A percentile compares a stretch with the other conserved stretches of the same genome.
Evolutionary conservation across 495 filamentous ascomycete species (phyloP).

Genomic region (Aspergillus incahuasiensis): DNA sequence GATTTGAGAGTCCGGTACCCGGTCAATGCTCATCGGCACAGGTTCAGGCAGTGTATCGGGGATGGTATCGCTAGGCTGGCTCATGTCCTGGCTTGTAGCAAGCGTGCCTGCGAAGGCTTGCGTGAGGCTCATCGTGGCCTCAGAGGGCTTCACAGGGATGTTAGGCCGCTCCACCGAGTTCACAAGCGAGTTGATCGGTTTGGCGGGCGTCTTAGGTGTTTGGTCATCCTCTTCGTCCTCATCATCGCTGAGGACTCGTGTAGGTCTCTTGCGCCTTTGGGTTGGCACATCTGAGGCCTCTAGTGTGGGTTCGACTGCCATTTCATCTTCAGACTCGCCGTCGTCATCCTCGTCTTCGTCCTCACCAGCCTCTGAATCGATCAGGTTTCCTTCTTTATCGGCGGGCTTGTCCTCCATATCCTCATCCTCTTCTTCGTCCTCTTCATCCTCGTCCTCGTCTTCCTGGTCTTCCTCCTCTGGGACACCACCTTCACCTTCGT

Average conservation of each 20-base stretch:
- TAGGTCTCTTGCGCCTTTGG: slow-evolving; percentile 34
- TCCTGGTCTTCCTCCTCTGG: no score
- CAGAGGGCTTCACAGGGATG: slow-evolving; percentile 53
- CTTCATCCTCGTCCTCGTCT: slow-evolving; percentile 51
- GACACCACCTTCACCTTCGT: slow-evolving; percentile 43
- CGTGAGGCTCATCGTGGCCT: slow-evolving; percentile 68
- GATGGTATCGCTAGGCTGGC: slow-evolving; percentile 38
- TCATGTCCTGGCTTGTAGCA: slow-evolving; percentile 52
- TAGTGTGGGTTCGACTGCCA: slow-evolving; percentile 22
- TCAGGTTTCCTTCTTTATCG: slow-evolving; percentile 52
- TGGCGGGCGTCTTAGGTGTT: slow-evolving; percentile 32
- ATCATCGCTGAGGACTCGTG: slow-evolving; percentile 46
- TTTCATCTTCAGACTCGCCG: slow-evolving; percentile 34
- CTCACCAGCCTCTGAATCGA: slow-evolving; percentile 41
- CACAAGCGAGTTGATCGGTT: slow-evolving; percentile 21
- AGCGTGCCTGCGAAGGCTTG: slow-evolving; percentile 93
- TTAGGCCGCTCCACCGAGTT: slow-evolving; percentile 34
- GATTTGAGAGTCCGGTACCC: slow-evolving; percentile 47
- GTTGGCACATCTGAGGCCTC: slow-evolving; percentile 24
- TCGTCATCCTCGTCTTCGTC: slow-evolving; percentile 50
- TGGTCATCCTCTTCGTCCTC: slow-evolving; percentile 52
- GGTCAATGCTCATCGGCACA: slow-evolving; percentile 38
- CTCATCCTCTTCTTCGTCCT: slow-evolving; percentile 37
- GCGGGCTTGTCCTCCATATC: slow-evolving; percentile 21
- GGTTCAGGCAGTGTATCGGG: slow-evolving; percentile 49